phyloP scores from a whole-genome alignment of 805 yeast species.

The Cyberlindnera xylosilytica region DNA sequence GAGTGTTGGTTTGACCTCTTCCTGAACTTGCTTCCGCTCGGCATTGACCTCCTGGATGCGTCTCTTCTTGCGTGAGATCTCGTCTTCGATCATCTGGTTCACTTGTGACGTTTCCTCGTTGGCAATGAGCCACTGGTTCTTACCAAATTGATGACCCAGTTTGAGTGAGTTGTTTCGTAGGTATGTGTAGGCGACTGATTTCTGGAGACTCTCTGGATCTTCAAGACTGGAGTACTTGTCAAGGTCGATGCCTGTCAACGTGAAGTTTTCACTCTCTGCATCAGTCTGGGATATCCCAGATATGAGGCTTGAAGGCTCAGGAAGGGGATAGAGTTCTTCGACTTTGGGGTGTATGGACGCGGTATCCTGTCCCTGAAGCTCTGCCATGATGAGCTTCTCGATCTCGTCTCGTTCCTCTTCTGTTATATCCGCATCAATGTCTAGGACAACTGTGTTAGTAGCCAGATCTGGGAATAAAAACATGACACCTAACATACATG shows the following conservation, averaged over 20 bases:
- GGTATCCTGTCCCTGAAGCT: constrained; percentile 5
- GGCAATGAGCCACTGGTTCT: constrained; percentile 36
- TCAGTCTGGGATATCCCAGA: constrained; percentile 12
- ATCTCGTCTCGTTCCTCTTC: constrained; percentile 36
- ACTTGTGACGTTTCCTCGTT: constrained; percentile 33
- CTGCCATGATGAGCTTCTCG: constrained; percentile 32
- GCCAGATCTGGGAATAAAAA: no score
- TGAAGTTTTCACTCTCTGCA: constrained; percentile 20
- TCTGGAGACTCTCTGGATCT: constrained; percentile 23
- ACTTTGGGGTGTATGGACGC: constrained; percentile 18
- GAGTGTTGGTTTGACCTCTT: constrained; percentile 40
- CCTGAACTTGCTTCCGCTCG: constrained; percentile 42
- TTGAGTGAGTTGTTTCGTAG: constrained; percentile 37
- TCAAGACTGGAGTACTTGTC: constrained; percentile 30
- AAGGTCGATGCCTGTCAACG: constrained; percentile 35
- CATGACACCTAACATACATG: constrained; percentile 42
- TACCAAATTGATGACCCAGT: constrained; percentile 32
- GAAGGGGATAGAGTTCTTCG: constrained; percentile 23
- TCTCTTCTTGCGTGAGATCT: constrained; percentile 37
- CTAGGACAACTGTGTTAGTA: constrained; percentile 18
- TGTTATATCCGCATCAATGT: constrained; percentile 35
- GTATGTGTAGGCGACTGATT: constrained; percentile 28
- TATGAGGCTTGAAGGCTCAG: constrained; percentile 4
- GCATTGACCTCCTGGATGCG: constrained; percentile 41
- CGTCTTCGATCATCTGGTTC: constrained; percentile 27